phyloP scores from a whole-genome alignment of 164 flowering plant species.

The Magnolia changhungtana region DNA sequence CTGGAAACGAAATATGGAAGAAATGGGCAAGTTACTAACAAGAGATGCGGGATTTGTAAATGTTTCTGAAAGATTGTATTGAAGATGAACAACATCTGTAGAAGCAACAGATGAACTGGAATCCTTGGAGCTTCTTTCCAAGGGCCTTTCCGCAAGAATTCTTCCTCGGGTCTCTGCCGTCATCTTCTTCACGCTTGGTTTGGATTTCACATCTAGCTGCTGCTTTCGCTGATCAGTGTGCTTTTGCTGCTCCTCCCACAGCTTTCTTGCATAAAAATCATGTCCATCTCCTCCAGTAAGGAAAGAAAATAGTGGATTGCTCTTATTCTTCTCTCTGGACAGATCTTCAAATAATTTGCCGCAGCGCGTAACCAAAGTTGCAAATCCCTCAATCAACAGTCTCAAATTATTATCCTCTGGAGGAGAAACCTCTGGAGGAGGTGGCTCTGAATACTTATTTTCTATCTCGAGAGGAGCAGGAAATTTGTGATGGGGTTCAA shows the following conservation, averaged over 20 bases:
- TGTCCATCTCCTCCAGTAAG: slow-evolving; percentile 77
- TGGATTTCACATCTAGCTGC: slow-evolving; percentile 34
- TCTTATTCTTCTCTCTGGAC: slow-evolving; percentile 73
- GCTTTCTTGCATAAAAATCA: slow-evolving; percentile 73
- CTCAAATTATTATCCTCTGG: slow-evolving; percentile 74
- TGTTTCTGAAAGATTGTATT: slow-evolving; percentile 70
- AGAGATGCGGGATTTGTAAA: slow-evolving; percentile 65
- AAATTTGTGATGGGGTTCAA: slow-evolving; percentile 72
- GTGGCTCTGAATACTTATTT: slow-evolving; percentile 30
- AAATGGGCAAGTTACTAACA: slow-evolving; percentile 41
- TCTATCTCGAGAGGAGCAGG: slow-evolving; percentile 48
- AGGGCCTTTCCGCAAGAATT: slow-evolving; percentile 79
- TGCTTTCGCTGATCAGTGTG: slow-evolving; percentile 38
- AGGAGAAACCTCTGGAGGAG: slow-evolving; percentile 76
- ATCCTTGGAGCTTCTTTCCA: slow-evolving; percentile 60
- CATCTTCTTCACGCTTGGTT: slow-evolving; percentile 47
- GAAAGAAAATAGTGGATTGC: slow-evolving; percentile 76
- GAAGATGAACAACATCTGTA: slow-evolving; percentile 42
- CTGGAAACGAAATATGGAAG: neutral
- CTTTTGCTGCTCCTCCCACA: slow-evolving; percentile 88
- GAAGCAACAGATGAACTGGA: slow-evolving; percentile 36
- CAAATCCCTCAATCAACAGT: slow-evolving; percentile 84
- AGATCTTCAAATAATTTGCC: slow-evolving; percentile 93
- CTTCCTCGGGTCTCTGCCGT: slow-evolving; percentile 88
- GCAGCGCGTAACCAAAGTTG: slow-evolving; percentile 81